Evolutionary conservation across 306 rosid genomes (phyloP), one percentile per base, ranked within the genome.

Genomic region (Echinosophora koreensis): DNA sequence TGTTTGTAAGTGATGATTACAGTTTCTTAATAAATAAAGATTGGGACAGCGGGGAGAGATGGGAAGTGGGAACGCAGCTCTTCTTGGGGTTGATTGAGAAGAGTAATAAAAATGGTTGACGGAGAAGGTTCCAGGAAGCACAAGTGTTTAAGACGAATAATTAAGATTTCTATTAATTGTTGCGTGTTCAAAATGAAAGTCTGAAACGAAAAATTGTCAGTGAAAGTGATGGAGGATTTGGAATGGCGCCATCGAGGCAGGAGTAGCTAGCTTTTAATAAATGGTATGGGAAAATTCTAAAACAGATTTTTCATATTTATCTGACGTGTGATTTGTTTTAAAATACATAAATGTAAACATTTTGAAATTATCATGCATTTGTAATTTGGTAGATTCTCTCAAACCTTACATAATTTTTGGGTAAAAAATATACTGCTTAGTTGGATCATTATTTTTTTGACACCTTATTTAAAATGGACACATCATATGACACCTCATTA

Each of bases 121-220:
- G 57, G 5, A 2, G 88, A 89, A 85, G 52, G 30, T 85, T 83
- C 85, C 37, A 60, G 12, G 75, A 32, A 71, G 77, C 18, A 71
- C 54, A 16, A 70, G 73, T 18, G 51, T 28, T 12, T 11, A 0
- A 70, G 47, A 37, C 54, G 12, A 39, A 5, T 6, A 60, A 27
- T 6, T 6, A 34, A 49, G 5, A 8, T 32, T 41, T 15, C 5
- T 15, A 38, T 15, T 27, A 30, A 30, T 35, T 39, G 7, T 52
- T n/a, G 59, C 41, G 74, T 68, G 76, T 80, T 66, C 65, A 80
- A 72, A 55, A 55, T n/a, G 37, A 51, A 39, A 58, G 39, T 37
- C 28, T 34, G 17, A 73, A 66, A 62, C 1, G 41, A 50, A 70
- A 61, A 17, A 0, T 14, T 30, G 30, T 50, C 27, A 32, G 34